Evolutionary conservation across 495 filamentous ascomycete species (phyloP).

Genomic region (Penicillium argentinense): DNA sequence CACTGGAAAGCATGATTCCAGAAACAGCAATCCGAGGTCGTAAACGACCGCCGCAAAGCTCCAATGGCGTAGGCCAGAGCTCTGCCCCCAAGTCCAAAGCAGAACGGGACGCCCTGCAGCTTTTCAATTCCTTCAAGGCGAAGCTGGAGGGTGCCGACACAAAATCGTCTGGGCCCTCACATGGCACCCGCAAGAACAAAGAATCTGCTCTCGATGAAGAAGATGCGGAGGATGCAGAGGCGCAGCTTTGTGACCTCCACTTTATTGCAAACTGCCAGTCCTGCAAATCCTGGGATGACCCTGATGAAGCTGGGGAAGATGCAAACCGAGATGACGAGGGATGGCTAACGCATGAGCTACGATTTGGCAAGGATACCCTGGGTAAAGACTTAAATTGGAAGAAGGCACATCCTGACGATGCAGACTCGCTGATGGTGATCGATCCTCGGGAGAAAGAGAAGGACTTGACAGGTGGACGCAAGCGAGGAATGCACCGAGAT

Average conservation of each 20-base stretch:
- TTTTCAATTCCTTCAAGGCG: constrained; percentile 74
- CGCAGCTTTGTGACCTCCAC: constrained; percentile 79
- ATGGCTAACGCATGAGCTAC: constrained; percentile 73
- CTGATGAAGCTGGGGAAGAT: constrained; percentile 28
- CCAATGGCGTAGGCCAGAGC: constrained; percentile 24
- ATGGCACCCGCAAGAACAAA: background rate
- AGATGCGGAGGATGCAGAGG: constrained; percentile 63
- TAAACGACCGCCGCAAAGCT: constrained; percentile 63
- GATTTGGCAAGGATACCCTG: constrained; percentile 82
- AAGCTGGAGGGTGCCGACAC: constrained; percentile 67
- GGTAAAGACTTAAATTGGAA: constrained; percentile 93
- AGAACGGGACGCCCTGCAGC: constrained; percentile 62
- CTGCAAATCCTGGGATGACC: constrained; percentile 69
- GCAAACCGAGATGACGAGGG: constrained; percentile 60
- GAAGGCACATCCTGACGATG: constrained; percentile 80
- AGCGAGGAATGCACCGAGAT: constrained; percentile 37
- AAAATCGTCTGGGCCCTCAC: constrained; percentile 15
- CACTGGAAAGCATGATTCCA: constrained; percentile 80
- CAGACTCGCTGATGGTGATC: constrained; percentile 89
- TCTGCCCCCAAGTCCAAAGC: constrained; percentile 37
- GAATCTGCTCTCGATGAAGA: constrained; percentile 19
- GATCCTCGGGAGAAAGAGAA: constrained; percentile 85
- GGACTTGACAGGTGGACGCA: constrained; percentile 47
- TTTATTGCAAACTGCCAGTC: constrained; percentile 93
- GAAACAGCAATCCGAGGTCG: constrained; percentile 75